Evolutionary conservation across 768 basidiomycete species (phyloP).

Genomic region (Holtermanniella nyarrowii): DNA sequence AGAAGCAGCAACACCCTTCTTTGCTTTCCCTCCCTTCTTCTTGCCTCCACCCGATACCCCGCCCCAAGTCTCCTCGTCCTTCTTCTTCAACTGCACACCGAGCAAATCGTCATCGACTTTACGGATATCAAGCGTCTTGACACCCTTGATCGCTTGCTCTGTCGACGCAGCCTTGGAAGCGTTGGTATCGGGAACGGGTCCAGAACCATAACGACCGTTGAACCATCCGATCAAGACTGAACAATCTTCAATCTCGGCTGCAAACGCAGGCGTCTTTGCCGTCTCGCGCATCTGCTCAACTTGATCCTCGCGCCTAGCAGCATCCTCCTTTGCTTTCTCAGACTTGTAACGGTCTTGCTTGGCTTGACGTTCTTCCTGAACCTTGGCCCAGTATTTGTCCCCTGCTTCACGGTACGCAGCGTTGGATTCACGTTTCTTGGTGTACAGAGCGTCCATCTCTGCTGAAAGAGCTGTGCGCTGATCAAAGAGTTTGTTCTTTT

Average conservation of each 20-base stretch:
- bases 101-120: slow-evolving; percentile 64
- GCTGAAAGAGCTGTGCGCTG: slow-evolving; percentile 67
- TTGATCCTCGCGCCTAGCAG: slow-evolving; percentile 68
- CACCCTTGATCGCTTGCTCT: slow-evolving; percentile 27
- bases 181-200: slow-evolving; percentile 30
- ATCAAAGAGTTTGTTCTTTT: slow-evolving; percentile 70
- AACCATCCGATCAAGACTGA: slow-evolving; percentile 40
- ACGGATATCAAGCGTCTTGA: slow-evolving; percentile 65
- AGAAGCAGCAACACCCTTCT: slow-evolving; percentile 39
- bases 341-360: slow-evolving; percentile 73
- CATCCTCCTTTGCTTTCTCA: slow-evolving; percentile 63
- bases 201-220: slow-evolving; percentile 35
- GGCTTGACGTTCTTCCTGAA: slow-evolving; percentile 51
- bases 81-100: slow-evolving; percentile 81
- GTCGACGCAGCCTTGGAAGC: slow-evolving; percentile 21
- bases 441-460: slow-evolving; percentile 53
- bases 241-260: slow-evolving; percentile 90
- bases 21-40: slow-evolving; percentile 50
- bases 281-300: slow-evolving; percentile 76
- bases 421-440: slow-evolving; percentile 63
- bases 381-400: slow-evolving; percentile 49
- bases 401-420: slow-evolving; percentile 67
- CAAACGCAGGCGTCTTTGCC: slow-evolving; percentile 79
- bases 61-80: slow-evolving; percentile 71
- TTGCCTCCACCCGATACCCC: slow-evolving; percentile 43